These are phyloP conservation scores for Fimicolochytrium jonesii DNA, from an alignment of 192 early-diverging fungal genomes.

Conservation along the genomic window DNA sequence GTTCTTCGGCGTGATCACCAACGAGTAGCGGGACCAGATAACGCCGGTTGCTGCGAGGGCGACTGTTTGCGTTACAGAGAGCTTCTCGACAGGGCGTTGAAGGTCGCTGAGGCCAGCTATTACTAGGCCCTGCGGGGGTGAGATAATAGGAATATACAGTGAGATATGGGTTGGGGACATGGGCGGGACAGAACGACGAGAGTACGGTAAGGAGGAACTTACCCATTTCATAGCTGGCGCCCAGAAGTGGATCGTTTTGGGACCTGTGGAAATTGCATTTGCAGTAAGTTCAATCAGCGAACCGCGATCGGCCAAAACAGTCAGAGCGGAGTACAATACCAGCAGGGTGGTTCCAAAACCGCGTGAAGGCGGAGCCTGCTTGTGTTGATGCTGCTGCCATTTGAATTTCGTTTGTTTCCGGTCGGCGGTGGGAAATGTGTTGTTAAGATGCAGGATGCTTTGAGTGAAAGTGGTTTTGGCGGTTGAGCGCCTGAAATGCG, in stretches of 20 bases:
- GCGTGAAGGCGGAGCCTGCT: slow-evolving; percentile 41
- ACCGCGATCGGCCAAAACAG: not conserved
- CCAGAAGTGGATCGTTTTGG: slow-evolving; percentile 99
- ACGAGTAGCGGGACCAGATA: slow-evolving; percentile 97
- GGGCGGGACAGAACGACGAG: not conserved
- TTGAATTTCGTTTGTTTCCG: no score
- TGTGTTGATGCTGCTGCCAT: slow-evolving; percentile 23
- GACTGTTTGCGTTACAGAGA: slow-evolving; percentile 76
- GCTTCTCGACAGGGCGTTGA: slow-evolving; percentile 81
- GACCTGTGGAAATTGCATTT: slow-evolving; percentile 49
- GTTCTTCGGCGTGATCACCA: slow-evolving; percentile 92
- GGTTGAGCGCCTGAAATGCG: no score
- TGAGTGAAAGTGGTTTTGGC: no score
- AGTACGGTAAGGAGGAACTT: slow-evolving; percentile 27
- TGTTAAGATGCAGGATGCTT: no score
- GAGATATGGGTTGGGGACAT: not conserved
- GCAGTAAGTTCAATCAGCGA: not conserved
- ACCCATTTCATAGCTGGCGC: slow-evolving; percentile 92
- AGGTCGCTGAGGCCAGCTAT: slow-evolving; percentile 90
- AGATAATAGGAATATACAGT: not conserved
- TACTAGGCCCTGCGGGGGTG: slow-evolving; percentile 68
- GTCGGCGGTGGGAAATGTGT: no score
- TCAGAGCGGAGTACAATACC: slow-evolving; percentile 27
- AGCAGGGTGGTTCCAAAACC: slow-evolving; percentile 68
- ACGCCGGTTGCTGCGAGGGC: slow-evolving; percentile 90